Conservation (phyloP, 441 rosid species). For the Pelargonium fulgidum region DNA sequence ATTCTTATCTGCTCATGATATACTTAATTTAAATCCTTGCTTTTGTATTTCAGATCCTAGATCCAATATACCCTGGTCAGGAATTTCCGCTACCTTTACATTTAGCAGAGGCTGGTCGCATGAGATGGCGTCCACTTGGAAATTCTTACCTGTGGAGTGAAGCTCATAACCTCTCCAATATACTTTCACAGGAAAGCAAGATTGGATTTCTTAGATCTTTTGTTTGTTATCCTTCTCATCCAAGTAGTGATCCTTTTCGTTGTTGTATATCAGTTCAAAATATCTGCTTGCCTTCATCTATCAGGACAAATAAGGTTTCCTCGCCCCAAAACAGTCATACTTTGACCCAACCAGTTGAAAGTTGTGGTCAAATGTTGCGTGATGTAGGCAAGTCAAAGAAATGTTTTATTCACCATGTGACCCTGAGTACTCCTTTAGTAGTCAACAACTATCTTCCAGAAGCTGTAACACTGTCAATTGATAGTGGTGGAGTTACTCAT, state of each 20-base stretch:
- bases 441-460: constrained; percentile 78
- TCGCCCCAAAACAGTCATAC: constrained; percentile 24
- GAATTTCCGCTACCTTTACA: constrained; percentile 88
- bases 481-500: constrained; percentile 63
- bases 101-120: constrained; percentile 83
- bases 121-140: constrained; percentile 94
- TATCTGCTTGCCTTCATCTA: constrained; percentile 44
- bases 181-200: constrained; percentile 73
- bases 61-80: constrained; percentile 87
- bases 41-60: constrained; percentile 58
- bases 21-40: constrained; percentile 10
- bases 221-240: constrained; percentile 93
- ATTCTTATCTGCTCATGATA: constrained; percentile 14
- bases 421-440: constrained; percentile 68
- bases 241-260: constrained; percentile 82
- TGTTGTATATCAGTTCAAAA: constrained; percentile 75
- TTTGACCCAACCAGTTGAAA: constrained; percentile 31
- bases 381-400: constrained; percentile 39
- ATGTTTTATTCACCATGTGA: constrained; percentile 57
- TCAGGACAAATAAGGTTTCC: constrained; percentile 33
- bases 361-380: constrained; percentile 28
- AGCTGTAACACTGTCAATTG: constrained; percentile 54
- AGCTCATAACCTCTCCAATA: constrained; percentile 66
- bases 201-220: constrained; percentile 73
- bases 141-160: constrained; percentile 88